Base-by-base conservation (phyloP, 2,329 filamentous ascomycete genomes). In the Talaromyces sp. region DNA sequence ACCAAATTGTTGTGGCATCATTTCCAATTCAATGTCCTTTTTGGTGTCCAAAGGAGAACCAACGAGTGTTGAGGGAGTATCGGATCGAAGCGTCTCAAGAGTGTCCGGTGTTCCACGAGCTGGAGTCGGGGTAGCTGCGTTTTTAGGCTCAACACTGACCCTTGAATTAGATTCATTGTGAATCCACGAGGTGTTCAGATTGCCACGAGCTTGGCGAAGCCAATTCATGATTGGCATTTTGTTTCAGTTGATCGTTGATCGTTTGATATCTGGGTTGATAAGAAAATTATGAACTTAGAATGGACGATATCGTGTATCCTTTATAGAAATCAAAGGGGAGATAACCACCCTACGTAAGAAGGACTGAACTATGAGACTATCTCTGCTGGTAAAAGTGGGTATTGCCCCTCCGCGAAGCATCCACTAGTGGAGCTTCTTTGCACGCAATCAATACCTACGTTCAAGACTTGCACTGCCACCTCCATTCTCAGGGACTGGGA, bases 1-100 rank as follows among this genome's bases (percentile, higher is more conserved):
- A 16, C 71, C 72, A 24, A 72, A 64, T 35, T 72, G 68, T 19
- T 63, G 42, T 3, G 57, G 58, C 16, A 61, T 35, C 45, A 58
- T 63, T 29, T 63, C 63, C n/a, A 67, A 49, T 1, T 54, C 49
- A 9, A 62, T 41, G 9, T 55, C 43, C 9, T 56, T 41, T n/a
- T 60, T 53, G 11, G 65, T 53, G 62, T 32, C 27, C 40, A 16
- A 32, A 14, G 60, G 56, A 1, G 64, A 64, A 3, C 47, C 42
- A 8, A 64, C 24, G 13, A 54, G 54, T 4, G 54, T 54, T 2
- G 59, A 56, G 27, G 58, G 49, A 11, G 60, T 55, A 3, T 51
- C 57, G 22, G 44, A 42, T 14, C 52, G 50, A 3, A 55, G 51
- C 13, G 51, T 56, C 7, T 57, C 16, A 16, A 19, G 5, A 39